Evolutionary conservation across 768 basidiomycete genomes (phyloP), one percentile per base, ranked within the genome.

Genomic region (Suillus weaverae): DNA sequence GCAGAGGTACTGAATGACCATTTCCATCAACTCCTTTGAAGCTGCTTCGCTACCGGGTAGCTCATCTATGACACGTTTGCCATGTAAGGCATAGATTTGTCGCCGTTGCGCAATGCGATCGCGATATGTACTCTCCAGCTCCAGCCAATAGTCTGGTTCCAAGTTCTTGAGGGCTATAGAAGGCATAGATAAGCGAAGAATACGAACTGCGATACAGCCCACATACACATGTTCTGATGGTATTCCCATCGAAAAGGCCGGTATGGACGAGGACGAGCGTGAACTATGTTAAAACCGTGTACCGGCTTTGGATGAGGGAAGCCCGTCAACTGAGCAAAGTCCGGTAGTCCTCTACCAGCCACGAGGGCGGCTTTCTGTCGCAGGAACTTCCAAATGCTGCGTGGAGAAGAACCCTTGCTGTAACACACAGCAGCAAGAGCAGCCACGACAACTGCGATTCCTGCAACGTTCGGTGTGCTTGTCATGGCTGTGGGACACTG

Each of bases 141-240:
- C 85, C n/a, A 86, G 72, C 83, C 84, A 85, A 73, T 80, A 85
- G 66, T 86, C 83, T 5, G 82, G 80, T 57, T 86, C 84, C 67
- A 86, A 74, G 51, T 73, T 77, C 72, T 79, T 79, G 32, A 86
- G 68, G 36, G 84, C 85, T 77, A 57, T 54, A 57, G 14, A 26
- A 50, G 30, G 10, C 2, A 68, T 36, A 63, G 61, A 41, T 13
- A 61, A 4, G 14, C 10, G 18, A 16, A 48, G 14, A 0, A 32
- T 14, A 16, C 11, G 7, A 54, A 13, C 7, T n/a, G 16, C 10
- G 14, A 44, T 20, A 18, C n/a, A 48, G 16, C n/a, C 68, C 30
- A 36, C 9, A 10, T 63, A 84, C 84, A 78, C 85, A 85, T 85
- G n/a, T 74, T 85, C 67, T 86, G 85, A 66, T 85, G 80, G 62